These are phyloP conservation scores for Colletotrichum somersetense DNA, from an alignment of 2,329 filamentous ascomycete species.

Conservation along the genomic window DNA sequence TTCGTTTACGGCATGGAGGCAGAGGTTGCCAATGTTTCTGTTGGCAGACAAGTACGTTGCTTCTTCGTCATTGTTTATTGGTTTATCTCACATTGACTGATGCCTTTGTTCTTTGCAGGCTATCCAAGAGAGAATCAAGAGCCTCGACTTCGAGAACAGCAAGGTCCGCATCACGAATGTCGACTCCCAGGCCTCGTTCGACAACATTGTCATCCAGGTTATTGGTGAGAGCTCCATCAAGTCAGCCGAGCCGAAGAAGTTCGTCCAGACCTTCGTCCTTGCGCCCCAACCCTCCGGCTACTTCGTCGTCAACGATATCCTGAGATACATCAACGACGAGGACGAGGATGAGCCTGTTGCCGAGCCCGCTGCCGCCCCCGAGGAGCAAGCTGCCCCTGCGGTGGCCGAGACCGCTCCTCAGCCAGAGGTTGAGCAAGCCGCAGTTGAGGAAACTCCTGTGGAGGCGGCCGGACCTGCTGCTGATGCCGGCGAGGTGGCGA, in stretches of 20 bases:
- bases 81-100: slow-evolving; percentile 32
- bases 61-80: slow-evolving; percentile 35
- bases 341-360: slow-evolving; percentile 76
- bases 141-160: slow-evolving; percentile 94
- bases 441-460: slow-evolving; percentile 47
- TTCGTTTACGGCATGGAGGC: slow-evolving; percentile 94
- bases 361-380: slow-evolving; percentile 50
- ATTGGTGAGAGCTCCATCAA: slow-evolving; percentile 99
- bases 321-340: slow-evolving; percentile 91
- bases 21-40: slow-evolving; percentile 85
- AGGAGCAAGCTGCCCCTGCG: slow-evolving; percentile 57
- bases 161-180: slow-evolving; percentile 99
- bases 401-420: slow-evolving; percentile 52
- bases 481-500: slow-evolving; percentile 71
- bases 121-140: slow-evolving; percentile 94
- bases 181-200: slow-evolving; percentile 91
- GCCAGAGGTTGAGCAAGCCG: slow-evolving; percentile 51
- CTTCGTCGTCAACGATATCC: slow-evolving; percentile 98
- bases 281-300: slow-evolving; percentile 97
- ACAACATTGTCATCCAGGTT: slow-evolving; percentile 97
- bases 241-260: slow-evolving; percentile 90
- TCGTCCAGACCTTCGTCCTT: slow-evolving; percentile 97
- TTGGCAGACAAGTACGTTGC: slow-evolving; percentile 83
- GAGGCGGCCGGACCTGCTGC: slow-evolving; percentile 46
- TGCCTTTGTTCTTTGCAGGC: slow-evolving; percentile 63